These are phyloP conservation scores for Candida sojae DNA, from an alignment of 1,139 yeast species.

Conservation along the genomic window DNA sequence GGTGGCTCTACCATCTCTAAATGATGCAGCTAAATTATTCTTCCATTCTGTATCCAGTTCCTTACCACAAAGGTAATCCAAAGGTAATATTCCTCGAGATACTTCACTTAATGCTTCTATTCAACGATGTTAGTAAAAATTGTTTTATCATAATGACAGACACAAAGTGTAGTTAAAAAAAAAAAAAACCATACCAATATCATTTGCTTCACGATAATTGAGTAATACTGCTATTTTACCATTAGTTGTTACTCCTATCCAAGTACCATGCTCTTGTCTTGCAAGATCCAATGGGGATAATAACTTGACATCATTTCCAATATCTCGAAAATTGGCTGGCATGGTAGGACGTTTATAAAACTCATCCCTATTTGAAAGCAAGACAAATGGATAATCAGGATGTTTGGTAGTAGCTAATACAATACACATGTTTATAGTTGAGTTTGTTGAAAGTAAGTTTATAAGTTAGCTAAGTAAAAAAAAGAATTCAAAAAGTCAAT, in stretches of 20 bases:
- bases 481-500: no score
- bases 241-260: conserved; percentile 74
- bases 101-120: conserved; percentile 37
- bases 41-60: conserved; percentile 51
- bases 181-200: conserved; percentile 22
- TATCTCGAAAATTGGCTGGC: conserved; percentile 52
- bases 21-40: conserved; percentile 26
- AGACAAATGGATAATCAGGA: conserved; percentile 66
- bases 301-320: conserved; percentile 35
- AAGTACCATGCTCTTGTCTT: conserved; percentile 79
- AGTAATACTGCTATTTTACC: conserved; percentile 77
- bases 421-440: conserved; percentile 55
- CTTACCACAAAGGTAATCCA: conserved; percentile 49
- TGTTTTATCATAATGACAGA: background rate
- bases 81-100: conserved; percentile 76
- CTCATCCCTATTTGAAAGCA: conserved; percentile 87
- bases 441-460: no score
- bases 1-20: conserved; percentile 21
- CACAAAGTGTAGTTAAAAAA: no score
- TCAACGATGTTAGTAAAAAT: conserved; percentile 17
- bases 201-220: conserved; percentile 57
- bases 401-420: conserved; percentile 60
- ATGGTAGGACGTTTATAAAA: conserved; percentile 72
- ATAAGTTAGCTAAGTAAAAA: no score
- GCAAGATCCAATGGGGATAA: conserved; percentile 79